A percentile compares a stretch with the other conserved stretches of the same genome.
Evolutionary conservation across 2,329 filamentous ascomycete genomes (phyloP).

Genomic region (Cytospora leucostoma): DNA sequence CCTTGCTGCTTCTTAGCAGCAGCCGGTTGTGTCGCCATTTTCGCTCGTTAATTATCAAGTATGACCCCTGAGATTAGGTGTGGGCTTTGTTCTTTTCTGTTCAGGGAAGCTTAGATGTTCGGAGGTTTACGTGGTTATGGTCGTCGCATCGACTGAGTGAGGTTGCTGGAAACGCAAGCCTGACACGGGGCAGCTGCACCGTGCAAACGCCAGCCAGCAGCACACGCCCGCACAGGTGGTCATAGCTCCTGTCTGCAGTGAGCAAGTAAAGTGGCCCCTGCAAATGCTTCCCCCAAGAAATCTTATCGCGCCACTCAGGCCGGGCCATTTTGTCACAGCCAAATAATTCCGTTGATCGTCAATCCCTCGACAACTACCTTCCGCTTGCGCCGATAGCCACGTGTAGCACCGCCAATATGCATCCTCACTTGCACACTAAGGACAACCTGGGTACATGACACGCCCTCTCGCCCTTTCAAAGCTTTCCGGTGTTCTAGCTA

Average conservation of each 20-base stretch:
- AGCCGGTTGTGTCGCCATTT: slow-evolving; percentile 55
- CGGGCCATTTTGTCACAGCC: background rate
- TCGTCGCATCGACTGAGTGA: background rate
- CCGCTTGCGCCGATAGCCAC: background rate
- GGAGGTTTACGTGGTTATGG: background rate
- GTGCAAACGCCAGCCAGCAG: background rate
- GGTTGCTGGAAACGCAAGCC: background rate
- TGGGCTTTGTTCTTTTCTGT: background rate
- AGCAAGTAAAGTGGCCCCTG: background rate
- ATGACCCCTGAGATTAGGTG: background rate
- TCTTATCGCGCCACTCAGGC: slow-evolving; percentile 8
- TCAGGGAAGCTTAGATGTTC: too few species aligned
- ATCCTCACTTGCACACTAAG: slow-evolving; percentile 95
- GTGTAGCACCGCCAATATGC: slow-evolving; percentile 64
- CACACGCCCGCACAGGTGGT: slow-evolving; percentile 14
- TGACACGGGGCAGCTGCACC: background rate
- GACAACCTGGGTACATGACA: slow-evolving; percentile 73
- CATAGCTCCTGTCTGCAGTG: slow-evolving; percentile 15
- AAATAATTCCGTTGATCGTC: background rate
- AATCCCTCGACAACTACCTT: background rate
- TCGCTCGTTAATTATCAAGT: slow-evolving; percentile 23
- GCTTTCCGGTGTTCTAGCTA: background rate
- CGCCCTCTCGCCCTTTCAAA: slow-evolving; percentile 14
- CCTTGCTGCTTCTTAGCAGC: slow-evolving; percentile 75
- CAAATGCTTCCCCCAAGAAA: slow-evolving; percentile 11